phyloP scores from a whole-genome alignment of 208 protist genomes.

The Trypanosoma melophagium region DNA sequence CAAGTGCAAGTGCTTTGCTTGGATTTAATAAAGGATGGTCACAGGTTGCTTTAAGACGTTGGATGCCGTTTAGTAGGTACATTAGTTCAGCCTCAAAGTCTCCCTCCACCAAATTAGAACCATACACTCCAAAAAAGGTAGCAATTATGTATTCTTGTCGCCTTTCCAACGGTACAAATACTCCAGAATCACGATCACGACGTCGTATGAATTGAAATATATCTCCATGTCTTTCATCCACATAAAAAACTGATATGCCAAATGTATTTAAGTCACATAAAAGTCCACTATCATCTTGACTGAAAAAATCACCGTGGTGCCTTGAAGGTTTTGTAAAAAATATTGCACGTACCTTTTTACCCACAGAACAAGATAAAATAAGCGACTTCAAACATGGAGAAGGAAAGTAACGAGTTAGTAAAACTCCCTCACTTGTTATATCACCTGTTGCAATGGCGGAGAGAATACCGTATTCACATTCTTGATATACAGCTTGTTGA shows the following conservation, averaged over 20 bases:
- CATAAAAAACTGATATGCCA: conserved; percentile 86
- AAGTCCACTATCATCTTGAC: conserved; percentile 87
- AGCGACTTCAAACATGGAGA: conserved; percentile 91
- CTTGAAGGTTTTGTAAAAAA: conserved; percentile 84
- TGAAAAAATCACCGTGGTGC: conserved; percentile 87
- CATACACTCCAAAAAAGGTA: conserved; percentile 92
- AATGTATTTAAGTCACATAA: conserved; percentile 87
- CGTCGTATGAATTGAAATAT: conserved; percentile 90
- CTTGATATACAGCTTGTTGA: conserved; percentile 78
- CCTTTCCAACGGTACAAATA: conserved; percentile 86
- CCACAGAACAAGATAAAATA: conserved; percentile 81
- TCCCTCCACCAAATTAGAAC: conserved; percentile 89
- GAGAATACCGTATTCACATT: conserved; percentile 90
- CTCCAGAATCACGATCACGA: conserved; percentile 67
- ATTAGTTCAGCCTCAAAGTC: conserved; percentile 91
- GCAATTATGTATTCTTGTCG: conserved; percentile 86
- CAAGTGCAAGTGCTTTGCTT: conserved; percentile 75
- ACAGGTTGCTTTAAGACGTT: conserved; percentile 64
- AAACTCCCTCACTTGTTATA: conserved; percentile 91
- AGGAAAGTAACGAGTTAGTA: conserved; percentile 90
- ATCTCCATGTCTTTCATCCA: conserved; percentile 74
- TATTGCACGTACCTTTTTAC: conserved; percentile 81
- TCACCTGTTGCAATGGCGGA: conserved; percentile 87
- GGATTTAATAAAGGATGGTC: conserved; percentile 78
- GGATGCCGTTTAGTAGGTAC: conserved; percentile 79